Percentiles rank a stretch among this genome's conserved stretches.
Conservation (phyloP, 2,329 filamentous ascomycete genomes). For the Juglanconis sp. region DNA sequence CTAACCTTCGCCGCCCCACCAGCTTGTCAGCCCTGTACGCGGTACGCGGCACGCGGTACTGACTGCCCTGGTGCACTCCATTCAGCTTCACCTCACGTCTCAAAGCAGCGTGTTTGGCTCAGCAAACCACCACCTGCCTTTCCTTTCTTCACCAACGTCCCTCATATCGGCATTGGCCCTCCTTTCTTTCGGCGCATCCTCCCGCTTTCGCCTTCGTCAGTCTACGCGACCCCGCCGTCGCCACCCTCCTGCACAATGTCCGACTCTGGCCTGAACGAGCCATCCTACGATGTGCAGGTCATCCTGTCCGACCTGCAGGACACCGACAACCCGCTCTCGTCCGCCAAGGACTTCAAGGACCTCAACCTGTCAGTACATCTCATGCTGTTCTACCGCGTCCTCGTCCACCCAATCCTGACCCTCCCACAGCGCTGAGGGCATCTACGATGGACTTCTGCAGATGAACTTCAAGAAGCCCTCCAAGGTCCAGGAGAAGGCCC, state of each 20-base stretch:
- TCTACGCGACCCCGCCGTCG: neutral
- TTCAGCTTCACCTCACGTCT: neutral
- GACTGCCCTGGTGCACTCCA: too few species aligned
- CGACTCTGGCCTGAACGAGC: conserved; percentile 62
- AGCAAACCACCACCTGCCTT: neutral
- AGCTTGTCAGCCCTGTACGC: too few species aligned
- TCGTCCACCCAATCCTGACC: conserved; percentile 20
- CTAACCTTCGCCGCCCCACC: too few species aligned
- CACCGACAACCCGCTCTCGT: conserved; percentile 82
- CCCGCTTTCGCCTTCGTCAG: neutral
- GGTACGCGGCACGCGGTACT: too few species aligned
- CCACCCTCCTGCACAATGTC: conserved; percentile 20
- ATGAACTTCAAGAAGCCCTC: conserved; percentile 94
- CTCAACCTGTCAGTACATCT: conserved; percentile 68
- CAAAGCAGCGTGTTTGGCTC: neutral
- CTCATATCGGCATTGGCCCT: neutral
- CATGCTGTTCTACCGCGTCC: neutral
- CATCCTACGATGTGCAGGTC: conserved; percentile 84
- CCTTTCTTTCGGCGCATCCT: neutral
- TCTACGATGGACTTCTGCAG: conserved; percentile 72
- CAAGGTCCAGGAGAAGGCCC: conserved; percentile 93
- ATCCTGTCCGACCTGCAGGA: conserved; percentile 90
- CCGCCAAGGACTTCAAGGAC: conserved; percentile 78
- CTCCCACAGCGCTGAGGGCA: conserved; percentile 46
- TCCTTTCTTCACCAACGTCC: neutral